A percentile compares a stretch with the other conserved stretches of the same genome.
Evolutionary conservation across 192 early-diverging fungal genomes (phyloP).

Genomic region (Coemansia sp.): DNA sequence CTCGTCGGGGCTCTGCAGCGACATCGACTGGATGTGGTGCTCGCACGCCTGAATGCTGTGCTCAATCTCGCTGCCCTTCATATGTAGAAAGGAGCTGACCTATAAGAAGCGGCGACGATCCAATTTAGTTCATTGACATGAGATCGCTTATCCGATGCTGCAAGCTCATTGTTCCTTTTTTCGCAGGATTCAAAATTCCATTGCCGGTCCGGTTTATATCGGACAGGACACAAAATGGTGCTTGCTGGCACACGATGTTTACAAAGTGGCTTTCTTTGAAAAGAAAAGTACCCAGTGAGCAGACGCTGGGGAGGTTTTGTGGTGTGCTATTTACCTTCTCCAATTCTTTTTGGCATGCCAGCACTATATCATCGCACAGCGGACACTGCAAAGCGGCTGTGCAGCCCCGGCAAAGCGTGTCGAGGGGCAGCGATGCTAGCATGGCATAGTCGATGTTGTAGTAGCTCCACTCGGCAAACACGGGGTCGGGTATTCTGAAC

Average conservation of each 20-base stretch:
- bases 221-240: too few species aligned
- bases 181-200: too few species aligned
- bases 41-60: constrained; percentile 35
- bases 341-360: constrained; percentile 23
- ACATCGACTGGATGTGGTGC: constrained; percentile 19
- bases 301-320: neutral
- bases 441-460: constrained; percentile 36
- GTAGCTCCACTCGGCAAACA: constrained; percentile 47
- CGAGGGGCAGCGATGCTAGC: constrained; percentile 18
- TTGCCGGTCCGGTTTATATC: too few species aligned
- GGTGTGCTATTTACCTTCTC: constrained; percentile 30
- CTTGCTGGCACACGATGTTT: too few species aligned
- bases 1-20: constrained; percentile 21
- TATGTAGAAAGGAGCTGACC: constrained; percentile 36
- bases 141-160: too few species aligned
- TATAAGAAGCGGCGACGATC: constrained; percentile 3
- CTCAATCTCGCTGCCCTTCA: constrained; percentile 37
- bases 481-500: constrained; percentile 29
- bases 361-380: constrained; percentile 22
- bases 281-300: too few species aligned
- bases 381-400: constrained; percentile 1
- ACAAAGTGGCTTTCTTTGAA: too few species aligned
- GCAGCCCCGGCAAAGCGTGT: constrained; percentile 11
- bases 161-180: too few species aligned
- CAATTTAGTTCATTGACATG: too few species aligned